Evolutionary conservation across 2,329 filamentous ascomycete genomes (phyloP).

Genomic region (Fusarium abutilonis): DNA sequence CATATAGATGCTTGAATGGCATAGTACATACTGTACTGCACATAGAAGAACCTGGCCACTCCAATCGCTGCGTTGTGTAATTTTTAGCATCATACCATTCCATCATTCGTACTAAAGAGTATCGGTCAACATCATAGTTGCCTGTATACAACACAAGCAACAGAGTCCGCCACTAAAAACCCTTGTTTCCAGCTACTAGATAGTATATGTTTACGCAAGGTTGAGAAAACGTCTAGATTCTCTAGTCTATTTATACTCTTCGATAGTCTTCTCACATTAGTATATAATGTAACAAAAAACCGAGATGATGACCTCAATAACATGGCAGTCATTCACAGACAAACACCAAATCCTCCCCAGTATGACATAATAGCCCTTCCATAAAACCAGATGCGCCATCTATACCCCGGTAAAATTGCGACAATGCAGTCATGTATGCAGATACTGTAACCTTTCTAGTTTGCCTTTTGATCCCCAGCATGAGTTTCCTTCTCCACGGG

Average conservation of each 20-base stretch:
- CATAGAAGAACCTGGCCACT: too few relatives aligned
- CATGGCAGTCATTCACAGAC: slow-evolving; percentile 1
- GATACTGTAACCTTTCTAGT: slow-evolving; percentile 9
- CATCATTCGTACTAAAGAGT: too few relatives aligned
- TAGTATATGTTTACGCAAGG: background rate
- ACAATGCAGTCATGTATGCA: slow-evolving; percentile 3
- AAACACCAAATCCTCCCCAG: background rate
- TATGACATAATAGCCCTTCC: background rate
- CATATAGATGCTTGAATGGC: too few relatives aligned
- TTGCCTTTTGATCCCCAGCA: slow-evolving; percentile 31
- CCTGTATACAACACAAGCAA: too few relatives aligned
- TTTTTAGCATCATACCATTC: too few relatives aligned
- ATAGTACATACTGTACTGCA: too few relatives aligned
- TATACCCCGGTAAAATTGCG: slow-evolving; percentile 8
- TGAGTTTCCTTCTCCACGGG: slow-evolving; percentile 17
- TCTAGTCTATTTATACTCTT: background rate
- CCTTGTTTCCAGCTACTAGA: background rate
- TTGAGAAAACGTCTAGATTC: slow-evolving; percentile 49
- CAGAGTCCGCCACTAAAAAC: too few relatives aligned
- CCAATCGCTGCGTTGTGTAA: too few relatives aligned
- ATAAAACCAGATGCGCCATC: slow-evolving; percentile 12
- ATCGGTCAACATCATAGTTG: too few relatives aligned
- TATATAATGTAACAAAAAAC: background rate
- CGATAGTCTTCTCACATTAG: background rate
- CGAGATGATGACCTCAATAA: background rate